These are phyloP conservation scores for Phyllosticta ampelicida DNA, from an alignment of 2,329 filamentous ascomycete genomes.

Conservation along the genomic window DNA sequence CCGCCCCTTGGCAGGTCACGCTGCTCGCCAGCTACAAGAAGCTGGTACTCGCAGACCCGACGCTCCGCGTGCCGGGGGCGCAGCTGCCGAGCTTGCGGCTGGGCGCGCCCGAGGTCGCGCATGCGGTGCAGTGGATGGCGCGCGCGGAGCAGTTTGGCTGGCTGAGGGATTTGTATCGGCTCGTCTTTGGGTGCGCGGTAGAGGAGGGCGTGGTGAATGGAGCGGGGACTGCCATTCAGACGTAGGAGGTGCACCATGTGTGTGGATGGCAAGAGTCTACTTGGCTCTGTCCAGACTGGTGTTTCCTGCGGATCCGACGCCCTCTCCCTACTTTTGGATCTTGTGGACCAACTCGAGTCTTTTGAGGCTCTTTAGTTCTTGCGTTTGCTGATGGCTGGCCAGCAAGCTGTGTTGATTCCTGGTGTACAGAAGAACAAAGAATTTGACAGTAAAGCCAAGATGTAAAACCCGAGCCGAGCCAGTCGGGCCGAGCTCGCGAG, in stretches of 20 bases:
- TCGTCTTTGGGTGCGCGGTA: constrained; percentile 60
- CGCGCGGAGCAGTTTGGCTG: constrained; percentile 64
- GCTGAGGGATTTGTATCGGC: constrained; percentile 67
- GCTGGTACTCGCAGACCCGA: constrained; percentile 62
- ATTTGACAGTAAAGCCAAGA: background rate
- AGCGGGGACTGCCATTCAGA: background rate
- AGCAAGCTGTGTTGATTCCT: background rate
- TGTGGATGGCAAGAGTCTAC: background rate
- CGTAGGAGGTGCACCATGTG: background rate
- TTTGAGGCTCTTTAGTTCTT: background rate
- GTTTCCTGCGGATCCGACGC: background rate
- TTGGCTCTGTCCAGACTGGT: background rate
- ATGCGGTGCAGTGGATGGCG: constrained; percentile 67
- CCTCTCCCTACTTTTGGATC: background rate
- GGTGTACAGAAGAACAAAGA: background rate
- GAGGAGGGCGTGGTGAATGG: background rate
- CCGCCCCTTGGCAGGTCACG: constrained; percentile 55
- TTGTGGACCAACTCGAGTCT: background rate
- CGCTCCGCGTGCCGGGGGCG: constrained; percentile 41
- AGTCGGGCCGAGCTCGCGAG: too few species aligned
- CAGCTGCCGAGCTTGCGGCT: constrained; percentile 50
- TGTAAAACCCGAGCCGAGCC: too few species aligned
- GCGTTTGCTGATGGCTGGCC: background rate
- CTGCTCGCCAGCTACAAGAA: constrained; percentile 73
- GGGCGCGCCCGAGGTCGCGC: constrained; percentile 55